Evolutionary conservation across 805 yeast genomes (phyloP).

Genomic region (Danielia oregonensis): DNA sequence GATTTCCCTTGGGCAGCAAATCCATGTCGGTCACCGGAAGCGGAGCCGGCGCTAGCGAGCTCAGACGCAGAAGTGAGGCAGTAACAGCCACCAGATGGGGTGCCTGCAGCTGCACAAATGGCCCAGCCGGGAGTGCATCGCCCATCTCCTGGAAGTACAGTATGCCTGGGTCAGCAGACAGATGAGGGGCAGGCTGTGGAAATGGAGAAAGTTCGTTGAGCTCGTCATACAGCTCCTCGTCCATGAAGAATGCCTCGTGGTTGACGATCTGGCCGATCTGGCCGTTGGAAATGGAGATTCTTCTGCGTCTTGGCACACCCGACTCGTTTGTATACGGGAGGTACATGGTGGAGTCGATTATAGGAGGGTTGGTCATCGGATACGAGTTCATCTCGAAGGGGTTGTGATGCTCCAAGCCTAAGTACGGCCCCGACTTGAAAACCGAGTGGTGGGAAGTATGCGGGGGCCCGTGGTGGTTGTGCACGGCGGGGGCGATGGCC

Average conservation of each 20-base stretch:
- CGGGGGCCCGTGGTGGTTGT: not conserved
- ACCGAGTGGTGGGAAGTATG: not conserved
- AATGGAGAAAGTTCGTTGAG: conserved; percentile 6
- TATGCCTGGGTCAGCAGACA: too few species aligned
- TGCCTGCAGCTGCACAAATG: not conserved
- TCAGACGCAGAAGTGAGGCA: too few species aligned
- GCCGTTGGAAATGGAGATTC: conserved; percentile 81
- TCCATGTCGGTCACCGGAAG: not conserved
- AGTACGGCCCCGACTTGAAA: conserved; percentile 6
- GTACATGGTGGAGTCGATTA: conserved; percentile 41
- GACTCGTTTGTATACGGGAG: conserved; percentile 30
- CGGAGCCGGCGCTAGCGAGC: not conserved
- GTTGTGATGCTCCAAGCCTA: conserved; percentile 23
- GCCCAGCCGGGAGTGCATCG: not conserved
- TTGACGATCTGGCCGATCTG: conserved; percentile 72
- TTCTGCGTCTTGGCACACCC: conserved; percentile 45
- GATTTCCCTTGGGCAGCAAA: not conserved
- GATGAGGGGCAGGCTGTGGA: conserved; percentile 1
- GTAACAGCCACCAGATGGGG: too few species aligned
- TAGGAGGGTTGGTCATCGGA: conserved; percentile 46
- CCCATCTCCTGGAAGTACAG: not conserved
- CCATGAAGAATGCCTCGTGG: conserved; percentile 37
- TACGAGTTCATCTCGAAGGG: conserved; percentile 38
- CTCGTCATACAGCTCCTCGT: conserved; percentile 24
- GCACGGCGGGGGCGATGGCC: not conserved